These are phyloP conservation scores for Hysterangium stoloniferum DNA, from an alignment of 768 basidiomycete species.

Conservation along the genomic window DNA sequence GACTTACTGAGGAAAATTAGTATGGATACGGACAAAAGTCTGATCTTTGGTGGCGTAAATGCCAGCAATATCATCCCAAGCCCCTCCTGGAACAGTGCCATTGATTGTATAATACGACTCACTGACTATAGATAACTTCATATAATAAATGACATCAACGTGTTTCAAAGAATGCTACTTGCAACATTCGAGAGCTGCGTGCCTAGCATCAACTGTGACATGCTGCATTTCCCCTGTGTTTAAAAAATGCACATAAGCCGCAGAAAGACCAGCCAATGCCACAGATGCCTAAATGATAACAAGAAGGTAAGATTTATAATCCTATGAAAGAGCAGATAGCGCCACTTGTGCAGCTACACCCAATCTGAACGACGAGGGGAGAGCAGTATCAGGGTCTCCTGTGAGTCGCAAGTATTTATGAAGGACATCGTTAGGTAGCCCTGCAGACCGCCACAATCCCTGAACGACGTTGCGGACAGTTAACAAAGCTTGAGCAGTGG, in stretches of 20 bases:
- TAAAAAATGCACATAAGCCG: slow-evolving; percentile 41
- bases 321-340: slow-evolving; percentile 3
- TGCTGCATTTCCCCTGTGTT: slow-evolving; percentile 38
- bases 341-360: slow-evolving; percentile 47
- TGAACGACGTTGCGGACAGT: background rate
- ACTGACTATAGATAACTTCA: slow-evolving; percentile 30
- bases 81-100: slow-evolving; percentile 20
- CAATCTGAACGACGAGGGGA: slow-evolving; percentile 48
- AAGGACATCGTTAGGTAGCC: slow-evolving; percentile 1
- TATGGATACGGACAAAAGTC: slow-evolving; percentile 47
- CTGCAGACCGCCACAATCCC: slow-evolving; percentile 5
- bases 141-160: background rate
- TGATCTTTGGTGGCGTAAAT: slow-evolving; percentile 45
- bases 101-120: slow-evolving; percentile 44
- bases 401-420: slow-evolving; percentile 26
- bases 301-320: background rate
- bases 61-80: slow-evolving; percentile 47
- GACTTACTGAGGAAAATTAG: slow-evolving; percentile 56
- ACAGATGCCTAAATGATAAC: slow-evolving; percentile 31
- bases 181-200: slow-evolving; percentile 52
- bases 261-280: slow-evolving; percentile 44
- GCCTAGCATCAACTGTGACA: slow-evolving; percentile 46
- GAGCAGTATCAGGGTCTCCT: slow-evolving; percentile 33
- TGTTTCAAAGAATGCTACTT: slow-evolving; percentile 17
- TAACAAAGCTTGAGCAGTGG: too few species aligned